phyloP scores from a whole-genome alignment of 2,329 filamentous ascomycete genomes.

The Boeremia exigua region DNA sequence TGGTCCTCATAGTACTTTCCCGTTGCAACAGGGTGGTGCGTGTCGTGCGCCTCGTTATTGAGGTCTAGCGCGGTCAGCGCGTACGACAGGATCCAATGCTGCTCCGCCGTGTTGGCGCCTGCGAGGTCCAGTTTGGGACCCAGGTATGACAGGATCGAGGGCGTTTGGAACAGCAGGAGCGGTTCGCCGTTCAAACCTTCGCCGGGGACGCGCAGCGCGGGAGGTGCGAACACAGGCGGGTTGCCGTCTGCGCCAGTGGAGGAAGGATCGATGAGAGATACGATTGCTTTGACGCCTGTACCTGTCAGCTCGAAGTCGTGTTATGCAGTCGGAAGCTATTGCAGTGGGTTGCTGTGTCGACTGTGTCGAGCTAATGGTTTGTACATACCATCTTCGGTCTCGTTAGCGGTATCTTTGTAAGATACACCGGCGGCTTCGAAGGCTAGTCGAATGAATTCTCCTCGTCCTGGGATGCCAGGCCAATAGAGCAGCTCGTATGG shows the following conservation, averaged over 20 bases:
- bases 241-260: constrained; percentile 59
- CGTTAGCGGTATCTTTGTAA: constrained; percentile 68
- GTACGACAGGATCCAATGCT: constrained; percentile 68
- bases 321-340: not conserved
- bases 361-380: no score
- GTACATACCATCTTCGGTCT: constrained; percentile 52
- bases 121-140: constrained; percentile 65
- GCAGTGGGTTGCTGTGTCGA: not conserved
- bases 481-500: constrained; percentile 74
- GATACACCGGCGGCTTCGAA: constrained; percentile 71
- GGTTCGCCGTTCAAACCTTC: constrained; percentile 60
- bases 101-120: constrained; percentile 55
- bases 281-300: constrained; percentile 55
- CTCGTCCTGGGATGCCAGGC: constrained; percentile 73
- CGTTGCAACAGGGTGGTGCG: constrained; percentile 72
- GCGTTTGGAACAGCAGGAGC: constrained; percentile 70
- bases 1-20: constrained; percentile 75
- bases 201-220: constrained; percentile 62
- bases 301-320: not conserved
- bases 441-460: constrained; percentile 73
- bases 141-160: constrained; percentile 76
- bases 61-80: constrained; percentile 74
- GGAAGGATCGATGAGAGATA: constrained; percentile 55
- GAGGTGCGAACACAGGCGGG: constrained; percentile 70
- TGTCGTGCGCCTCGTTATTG: constrained; percentile 74